Base-by-base conservation (phyloP, 2,329 filamentous ascomycete species). In the Aspergillus sp. region DNA sequence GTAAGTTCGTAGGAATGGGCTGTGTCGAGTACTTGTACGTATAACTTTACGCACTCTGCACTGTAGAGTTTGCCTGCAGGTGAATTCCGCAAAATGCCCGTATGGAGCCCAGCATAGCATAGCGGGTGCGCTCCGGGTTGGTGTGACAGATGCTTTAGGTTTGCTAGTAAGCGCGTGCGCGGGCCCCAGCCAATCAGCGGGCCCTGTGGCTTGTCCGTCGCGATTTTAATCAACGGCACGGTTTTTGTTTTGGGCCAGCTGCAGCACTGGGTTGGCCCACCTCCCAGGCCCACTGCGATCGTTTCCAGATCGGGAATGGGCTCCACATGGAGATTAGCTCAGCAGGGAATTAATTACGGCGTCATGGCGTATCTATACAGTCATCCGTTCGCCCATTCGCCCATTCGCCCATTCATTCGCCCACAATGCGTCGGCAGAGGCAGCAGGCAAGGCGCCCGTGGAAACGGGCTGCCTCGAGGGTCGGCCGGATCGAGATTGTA, bases 221-320 rank as follows among this genome's bases (percentile, higher is more conserved):
- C 38, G 43, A 46, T 46, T 40, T 30, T n/a, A n/a, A n/a, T n/a
- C 29, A 44, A 47, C 42, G 34, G 40, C 26, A 30, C 27, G 16
- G 15, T 24, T 39, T 29, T 30, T 17, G 15, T 24, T 39, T 29
- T 32, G 33, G 34, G 34, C 41, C 39, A 38, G 32, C 30, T 41
- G 36, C 40, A 43, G 35, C 25, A 22, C 10, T 22, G 19, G 19
- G 19, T 10, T 22, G 6, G 5, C 10, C 19, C 19, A 5, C 10
- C 19, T 22, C 10, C 19, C 19, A 22, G 17, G 17, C 14, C 40
- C 43, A 47, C 45, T 44, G 26, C 34, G 40, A 46, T 46, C 41
- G 38, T 41, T 44, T 25, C 41, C 42, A 47, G 44, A 48, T 47
- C 45, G 43, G 37, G 37, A 26, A 30, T 35, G 34, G 37, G 33